Evolutionary conservation across 2,329 filamentous ascomycete genomes (phyloP), one percentile per base, ranked within the genome.

Genomic region (Scedosporium dehoogii): DNA sequence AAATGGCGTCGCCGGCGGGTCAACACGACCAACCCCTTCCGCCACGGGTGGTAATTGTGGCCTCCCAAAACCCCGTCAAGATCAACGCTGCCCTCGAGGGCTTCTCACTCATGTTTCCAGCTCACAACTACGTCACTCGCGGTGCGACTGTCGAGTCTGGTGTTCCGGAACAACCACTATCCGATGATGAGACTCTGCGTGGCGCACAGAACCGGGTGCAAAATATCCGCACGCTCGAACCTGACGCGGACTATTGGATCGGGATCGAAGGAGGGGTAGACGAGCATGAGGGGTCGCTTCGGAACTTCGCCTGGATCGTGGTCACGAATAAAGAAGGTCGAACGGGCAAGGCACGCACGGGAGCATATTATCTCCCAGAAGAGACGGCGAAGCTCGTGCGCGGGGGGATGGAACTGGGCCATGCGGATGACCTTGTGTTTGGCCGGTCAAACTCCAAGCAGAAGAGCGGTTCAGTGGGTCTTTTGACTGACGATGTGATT

Each of bases 181-280:
- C 73, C 2, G 73, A 76, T 58, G 65, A 68, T 0, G 71, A 75
- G 63, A 78, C 76, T 5, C 69, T 78, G 1, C 70, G 66, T 0
- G 75, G 76, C 12, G 75, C 76, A 1, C 63, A 69, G 41, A 78
- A 76, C 65, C 68, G 75, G 10, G 74, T 72, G 3, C 65, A 64
- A 9, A 72, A 72, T 60, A 74, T 74, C 5, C 70, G 67, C n/a
- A 59, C 64, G 6, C 61, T 64, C 48, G 66, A 69, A 21, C 70
- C 72, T 2, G 65, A 70, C 23, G 75, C 73, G 1, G 71, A 76
- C 55, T 78, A 69, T 65, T 77, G 74, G 72, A 67, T 78, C 41
- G 76, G 76, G 4, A 70, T 77, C 18, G 76, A 78, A 65, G 76
- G 76, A 21, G 76, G 76, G 2, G 69, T 77, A 3, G 73, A 75